These are phyloP conservation scores for Kwoniella sp. DNA, from an alignment of 768 basidiomycete genomes.

Conservation along the genomic window DNA sequence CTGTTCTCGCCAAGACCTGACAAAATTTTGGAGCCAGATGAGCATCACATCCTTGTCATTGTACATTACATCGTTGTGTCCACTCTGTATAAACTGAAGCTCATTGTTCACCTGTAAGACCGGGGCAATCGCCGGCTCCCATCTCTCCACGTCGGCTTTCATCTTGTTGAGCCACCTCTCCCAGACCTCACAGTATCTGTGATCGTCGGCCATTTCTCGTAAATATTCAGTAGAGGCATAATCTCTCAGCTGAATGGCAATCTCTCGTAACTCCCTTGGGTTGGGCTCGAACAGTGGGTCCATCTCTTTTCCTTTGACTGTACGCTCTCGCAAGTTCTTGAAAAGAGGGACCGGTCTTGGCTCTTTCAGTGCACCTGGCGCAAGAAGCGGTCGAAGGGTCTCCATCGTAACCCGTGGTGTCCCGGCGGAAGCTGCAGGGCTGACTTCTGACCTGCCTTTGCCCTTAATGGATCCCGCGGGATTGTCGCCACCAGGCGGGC, in stretches of 20 bases:
- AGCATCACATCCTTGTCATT: background rate
- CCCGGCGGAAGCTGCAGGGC: background rate
- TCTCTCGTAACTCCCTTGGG: conserved; percentile 37
- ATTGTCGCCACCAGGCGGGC: background rate
- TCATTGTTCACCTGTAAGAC: conserved; percentile 29
- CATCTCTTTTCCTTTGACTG: conserved; percentile 7
- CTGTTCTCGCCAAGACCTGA: conserved; percentile 40
- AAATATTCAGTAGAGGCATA: conserved; percentile 35
- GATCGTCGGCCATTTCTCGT: conserved; percentile 36
- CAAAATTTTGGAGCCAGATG: background rate
- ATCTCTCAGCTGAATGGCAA: conserved; percentile 21
- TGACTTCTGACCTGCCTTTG: background rate
- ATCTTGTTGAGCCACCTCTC: conserved; percentile 28
- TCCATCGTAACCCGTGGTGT: conserved; percentile 20
- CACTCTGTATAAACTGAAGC: background rate
- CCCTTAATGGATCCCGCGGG: background rate
- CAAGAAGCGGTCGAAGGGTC: conserved; percentile 19
- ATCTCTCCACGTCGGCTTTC: conserved; percentile 30
- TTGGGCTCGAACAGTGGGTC: conserved; percentile 33
- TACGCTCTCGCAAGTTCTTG: conserved; percentile 30
- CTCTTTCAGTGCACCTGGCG: conserved; percentile 20
- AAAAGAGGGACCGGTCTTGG: conserved; percentile 30
- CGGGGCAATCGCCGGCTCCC: conserved; percentile 36
- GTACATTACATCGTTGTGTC: background rate
- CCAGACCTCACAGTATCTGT: conserved; percentile 29